These are phyloP conservation scores for Phialocephala subalpina DNA, from an alignment of 2,329 filamentous ascomycete species.

Conservation along the genomic window DNA sequence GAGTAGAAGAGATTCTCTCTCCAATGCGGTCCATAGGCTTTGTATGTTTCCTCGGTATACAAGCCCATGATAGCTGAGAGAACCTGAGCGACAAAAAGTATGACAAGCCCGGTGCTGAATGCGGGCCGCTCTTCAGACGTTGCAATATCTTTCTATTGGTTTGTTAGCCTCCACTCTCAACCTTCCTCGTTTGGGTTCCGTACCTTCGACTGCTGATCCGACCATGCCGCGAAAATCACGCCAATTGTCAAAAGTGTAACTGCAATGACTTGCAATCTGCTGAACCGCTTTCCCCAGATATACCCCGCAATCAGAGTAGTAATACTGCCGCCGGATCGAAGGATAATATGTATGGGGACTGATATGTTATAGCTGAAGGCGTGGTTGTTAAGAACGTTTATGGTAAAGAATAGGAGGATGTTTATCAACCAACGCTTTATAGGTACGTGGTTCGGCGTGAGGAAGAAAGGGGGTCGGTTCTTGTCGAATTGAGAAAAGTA, in stretches of 20 bases:
- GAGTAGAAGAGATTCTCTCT: slow-evolving; percentile 97
- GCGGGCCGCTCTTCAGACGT: slow-evolving; percentile 49
- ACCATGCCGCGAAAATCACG: slow-evolving; percentile 87
- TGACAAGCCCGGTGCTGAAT: slow-evolving; percentile 75
- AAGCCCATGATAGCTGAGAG: slow-evolving; percentile 94
- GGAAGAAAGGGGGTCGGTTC: slow-evolving; percentile 72
- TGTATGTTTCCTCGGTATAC: slow-evolving; percentile 92
- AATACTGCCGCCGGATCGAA: slow-evolving; percentile 93
- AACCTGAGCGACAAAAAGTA: slow-evolving; percentile 88
- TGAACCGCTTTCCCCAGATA: slow-evolving; percentile 85
- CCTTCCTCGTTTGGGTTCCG: neutral
- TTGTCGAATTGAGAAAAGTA: slow-evolving; percentile 78
- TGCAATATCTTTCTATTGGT: slow-evolving; percentile 35
- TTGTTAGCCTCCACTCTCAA: slow-evolving; percentile 26
- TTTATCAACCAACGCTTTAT: slow-evolving; percentile 87
- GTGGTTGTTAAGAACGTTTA: slow-evolving; percentile 97
- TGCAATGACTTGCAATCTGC: slow-evolving; percentile 78
- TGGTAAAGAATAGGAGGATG: slow-evolving; percentile 88
- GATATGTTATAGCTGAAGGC: slow-evolving; percentile 97
- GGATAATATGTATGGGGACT: slow-evolving; percentile 94
- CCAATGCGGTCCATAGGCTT: slow-evolving; percentile 87
- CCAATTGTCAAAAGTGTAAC: slow-evolving; percentile 86
- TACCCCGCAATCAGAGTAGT: slow-evolving; percentile 94
- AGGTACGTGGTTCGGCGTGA: slow-evolving; percentile 82
- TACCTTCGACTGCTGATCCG: slow-evolving; percentile 87